phyloP scores from a whole-genome alignment of 2,329 filamentous ascomycete species.

The Emmonsia crescens region DNA sequence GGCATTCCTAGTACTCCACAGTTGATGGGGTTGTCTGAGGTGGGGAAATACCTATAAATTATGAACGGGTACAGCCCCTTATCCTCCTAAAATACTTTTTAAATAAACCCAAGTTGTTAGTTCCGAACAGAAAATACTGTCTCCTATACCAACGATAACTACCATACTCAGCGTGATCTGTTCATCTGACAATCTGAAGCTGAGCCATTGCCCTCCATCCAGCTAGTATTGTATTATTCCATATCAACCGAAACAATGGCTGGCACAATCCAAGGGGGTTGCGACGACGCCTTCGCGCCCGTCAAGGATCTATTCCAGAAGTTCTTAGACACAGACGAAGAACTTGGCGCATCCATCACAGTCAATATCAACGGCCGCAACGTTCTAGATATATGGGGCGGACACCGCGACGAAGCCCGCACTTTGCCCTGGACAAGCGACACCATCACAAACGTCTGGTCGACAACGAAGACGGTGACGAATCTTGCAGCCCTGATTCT shows the following conservation, averaged over 20 bases:
- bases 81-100: background rate
- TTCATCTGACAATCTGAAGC: too few species aligned
- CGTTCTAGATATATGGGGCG: conserved; percentile 39
- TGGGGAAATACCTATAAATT: too few species aligned
- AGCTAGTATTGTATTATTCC: too few species aligned
- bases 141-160: too few species aligned
- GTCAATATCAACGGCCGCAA: conserved; percentile 33
- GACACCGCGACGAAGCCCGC: conserved; percentile 22
- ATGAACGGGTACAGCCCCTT: background rate
- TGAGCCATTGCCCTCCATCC: background rate
- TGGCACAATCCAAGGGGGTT: conserved; percentile 24
- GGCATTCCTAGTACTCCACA: too few species aligned
- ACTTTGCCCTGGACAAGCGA: conserved; percentile 29
- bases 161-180: background rate
- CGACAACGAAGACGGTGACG: conserved; percentile 31
- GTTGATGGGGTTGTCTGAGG: too few species aligned
- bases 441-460: conserved; percentile 34
- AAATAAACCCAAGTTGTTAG: background rate
- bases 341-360: conserved; percentile 37
- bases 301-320: conserved; percentile 27
- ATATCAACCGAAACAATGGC: background rate
- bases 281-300: conserved; percentile 27
- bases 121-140: background rate
- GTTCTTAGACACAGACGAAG: conserved; percentile 28
- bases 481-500: conserved; percentile 31